Percentiles rank a stretch among this genome's conserved stretches.
Conservation (phyloP, 2,329 filamentous ascomycete species). For the Fusarium sp. region DNA sequence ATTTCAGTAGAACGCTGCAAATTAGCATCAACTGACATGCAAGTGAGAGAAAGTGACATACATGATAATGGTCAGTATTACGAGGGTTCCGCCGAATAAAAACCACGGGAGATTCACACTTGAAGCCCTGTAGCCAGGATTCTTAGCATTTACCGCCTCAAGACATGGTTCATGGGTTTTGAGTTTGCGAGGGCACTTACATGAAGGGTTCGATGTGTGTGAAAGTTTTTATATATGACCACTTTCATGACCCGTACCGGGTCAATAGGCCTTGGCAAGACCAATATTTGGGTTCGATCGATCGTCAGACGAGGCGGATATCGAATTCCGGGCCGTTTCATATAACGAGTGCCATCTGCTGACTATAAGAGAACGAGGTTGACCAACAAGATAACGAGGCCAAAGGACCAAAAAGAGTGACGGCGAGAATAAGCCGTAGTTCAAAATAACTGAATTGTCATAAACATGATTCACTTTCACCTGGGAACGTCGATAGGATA, state of each 20-base stretch:
- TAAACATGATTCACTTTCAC: neutral
- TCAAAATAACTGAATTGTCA: neutral
- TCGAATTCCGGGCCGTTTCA: neutral
- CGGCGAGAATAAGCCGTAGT: neutral
- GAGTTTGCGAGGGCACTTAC: neutral
- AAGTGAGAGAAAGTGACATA: neutral
- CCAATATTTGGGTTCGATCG: neutral
- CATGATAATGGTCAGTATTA: neutral
- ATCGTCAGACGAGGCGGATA: neutral
- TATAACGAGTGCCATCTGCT: rapidly evolving
- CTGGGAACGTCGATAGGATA: neutral
- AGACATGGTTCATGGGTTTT: rapidly evolving
- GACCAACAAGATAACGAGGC: rapidly evolving
- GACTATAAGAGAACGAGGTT: neutral
- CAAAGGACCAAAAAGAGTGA: neutral
- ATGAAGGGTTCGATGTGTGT: neutral
- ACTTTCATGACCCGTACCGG: neutral
- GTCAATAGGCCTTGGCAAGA: neutral
- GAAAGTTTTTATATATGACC: neutral
- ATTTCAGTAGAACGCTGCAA: neutral
- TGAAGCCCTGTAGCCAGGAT: neutral
- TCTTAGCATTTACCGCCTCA: neutral
- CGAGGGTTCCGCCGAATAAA: slow-evolving; percentile 13
- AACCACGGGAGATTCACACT: slow-evolving; percentile 15
- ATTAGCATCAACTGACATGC: neutral